Conservation (phyloP, 192 early-diverging fungal species). For the Rhizophagus sp. region DNA sequence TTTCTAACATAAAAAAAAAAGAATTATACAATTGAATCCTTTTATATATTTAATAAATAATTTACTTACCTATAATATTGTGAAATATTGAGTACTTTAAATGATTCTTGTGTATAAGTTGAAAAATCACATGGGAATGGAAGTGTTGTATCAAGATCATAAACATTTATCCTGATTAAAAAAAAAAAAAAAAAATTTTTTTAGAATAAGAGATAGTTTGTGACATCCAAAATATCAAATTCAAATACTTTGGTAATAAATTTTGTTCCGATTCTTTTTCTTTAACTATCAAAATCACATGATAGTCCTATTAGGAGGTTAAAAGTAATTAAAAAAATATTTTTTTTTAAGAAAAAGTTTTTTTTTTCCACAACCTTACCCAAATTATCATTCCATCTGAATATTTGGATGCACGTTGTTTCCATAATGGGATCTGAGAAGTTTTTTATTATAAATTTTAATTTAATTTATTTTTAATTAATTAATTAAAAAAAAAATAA, state of each 20-base stretch:
- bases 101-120: conserved; percentile 13
- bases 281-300: conserved; percentile 25
- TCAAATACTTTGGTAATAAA: not conserved
- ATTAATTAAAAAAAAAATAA: too few relatives aligned
- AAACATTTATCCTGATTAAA: conserved; percentile 17
- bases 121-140: conserved; percentile 20
- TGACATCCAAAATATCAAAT: not conserved
- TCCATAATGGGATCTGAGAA: conserved; percentile 13
- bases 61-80: conserved; percentile 9
- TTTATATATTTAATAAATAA: too few relatives aligned
- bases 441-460: not conserved
- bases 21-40: not conserved
- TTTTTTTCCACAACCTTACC: not conserved
- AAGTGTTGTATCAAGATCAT: conserved; percentile 24
- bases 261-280: not conserved
- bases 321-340: not conserved
- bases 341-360: not conserved
- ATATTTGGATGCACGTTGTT: not conserved
- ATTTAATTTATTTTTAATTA: not conserved
- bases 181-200: conserved; percentile 1
- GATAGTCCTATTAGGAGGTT: conserved; percentile 9
- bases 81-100: not conserved
- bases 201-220: not conserved
- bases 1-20: not conserved
- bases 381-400: conserved; percentile 14